These are phyloP conservation scores for Paraphaeosphaeria minitans DNA, from an alignment of 2,329 filamentous ascomycete species.

Conservation along the genomic window DNA sequence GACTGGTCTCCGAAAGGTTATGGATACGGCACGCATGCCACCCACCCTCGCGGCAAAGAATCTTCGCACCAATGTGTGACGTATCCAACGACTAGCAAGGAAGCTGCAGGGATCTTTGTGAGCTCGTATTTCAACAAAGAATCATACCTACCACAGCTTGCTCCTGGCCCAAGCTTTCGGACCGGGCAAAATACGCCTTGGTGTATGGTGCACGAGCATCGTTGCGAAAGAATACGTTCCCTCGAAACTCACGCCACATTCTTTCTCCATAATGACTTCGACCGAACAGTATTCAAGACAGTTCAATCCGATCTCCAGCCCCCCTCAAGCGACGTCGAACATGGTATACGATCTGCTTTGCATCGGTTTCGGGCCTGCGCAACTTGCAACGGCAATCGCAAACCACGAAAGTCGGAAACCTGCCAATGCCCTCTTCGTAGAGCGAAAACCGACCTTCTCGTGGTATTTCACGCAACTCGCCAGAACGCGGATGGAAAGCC, in stretches of 20 bases:
- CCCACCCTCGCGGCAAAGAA: conserved; percentile 8
- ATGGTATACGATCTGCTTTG: conserved; percentile 41
- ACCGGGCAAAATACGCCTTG: conserved; percentile 2
- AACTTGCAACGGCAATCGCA: conserved; percentile 44
- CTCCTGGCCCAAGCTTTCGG: conserved; percentile 11
- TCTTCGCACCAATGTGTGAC: conserved; percentile 11
- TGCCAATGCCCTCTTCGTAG: conserved; percentile 37
- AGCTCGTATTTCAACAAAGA: neutral
- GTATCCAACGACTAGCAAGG: conserved; percentile 12
- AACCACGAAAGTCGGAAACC: conserved; percentile 37
- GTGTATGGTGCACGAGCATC: conserved; percentile 1
- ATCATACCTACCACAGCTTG: conserved; percentile 11
- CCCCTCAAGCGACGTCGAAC: conserved; percentile 19
- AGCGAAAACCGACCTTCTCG: conserved; percentile 40
- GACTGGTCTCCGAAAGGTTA: conserved; percentile 20
- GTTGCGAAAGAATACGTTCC: neutral
- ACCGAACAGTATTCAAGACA: conserved; percentile 21
- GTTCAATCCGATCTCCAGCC: conserved; percentile 18
- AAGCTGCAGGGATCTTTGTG: conserved; percentile 6
- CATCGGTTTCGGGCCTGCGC: conserved; percentile 44
- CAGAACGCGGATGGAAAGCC: conserved; percentile 41
- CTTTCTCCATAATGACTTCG: conserved; percentile 27
- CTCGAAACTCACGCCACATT: neutral
- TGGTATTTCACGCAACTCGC: conserved; percentile 39
- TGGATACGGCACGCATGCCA: conserved; percentile 12